Conservation (phyloP, 1,139 yeast species). For the Hyphopichia pseudoburtonii region DNA sequence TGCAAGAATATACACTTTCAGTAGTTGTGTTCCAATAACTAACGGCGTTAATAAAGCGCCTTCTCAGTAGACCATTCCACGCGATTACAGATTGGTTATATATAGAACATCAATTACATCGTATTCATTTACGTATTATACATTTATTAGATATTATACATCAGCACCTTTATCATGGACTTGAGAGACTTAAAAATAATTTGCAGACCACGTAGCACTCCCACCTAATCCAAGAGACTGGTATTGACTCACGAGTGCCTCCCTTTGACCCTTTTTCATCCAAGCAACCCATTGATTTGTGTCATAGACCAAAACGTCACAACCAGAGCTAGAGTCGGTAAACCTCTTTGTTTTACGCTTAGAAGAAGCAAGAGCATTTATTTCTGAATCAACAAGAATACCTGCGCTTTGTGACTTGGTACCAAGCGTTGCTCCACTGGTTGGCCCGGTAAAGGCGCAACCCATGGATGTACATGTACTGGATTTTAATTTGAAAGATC, state of each 20-base stretch:
- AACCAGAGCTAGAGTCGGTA: slow-evolving; percentile 12
- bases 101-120: no score
- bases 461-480: slow-evolving; percentile 8
- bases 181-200: no score
- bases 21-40: no score
- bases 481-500: slow-evolving; percentile 8
- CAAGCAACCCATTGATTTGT: slow-evolving; percentile 16
- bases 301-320: slow-evolving; percentile 17
- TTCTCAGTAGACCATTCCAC: no score
- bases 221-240: slow-evolving; percentile 16
- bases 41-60: no score
- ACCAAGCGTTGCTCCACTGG: slow-evolving; percentile 4
- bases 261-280: slow-evolving; percentile 13
- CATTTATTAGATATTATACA: no score
- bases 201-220: slow-evolving; percentile 14
- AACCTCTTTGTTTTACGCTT: slow-evolving; percentile 11
- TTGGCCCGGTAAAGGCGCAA: slow-evolving; percentile 9
- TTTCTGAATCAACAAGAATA: slow-evolving; percentile 11
- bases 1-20: no score
- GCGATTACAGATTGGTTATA: no score
- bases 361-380: slow-evolving; percentile 10
- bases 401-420: slow-evolving; percentile 11
- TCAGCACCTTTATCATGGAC: no score
- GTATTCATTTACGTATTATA: no score
- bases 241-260: slow-evolving; percentile 9